A percentile compares a stretch with the other conserved stretches of the same genome.
These are phyloP conservation scores for Aegilops tauschii DNA, from an alignment of 176 grass and related monocot genomes.

Conservation along the genomic window DNA sequence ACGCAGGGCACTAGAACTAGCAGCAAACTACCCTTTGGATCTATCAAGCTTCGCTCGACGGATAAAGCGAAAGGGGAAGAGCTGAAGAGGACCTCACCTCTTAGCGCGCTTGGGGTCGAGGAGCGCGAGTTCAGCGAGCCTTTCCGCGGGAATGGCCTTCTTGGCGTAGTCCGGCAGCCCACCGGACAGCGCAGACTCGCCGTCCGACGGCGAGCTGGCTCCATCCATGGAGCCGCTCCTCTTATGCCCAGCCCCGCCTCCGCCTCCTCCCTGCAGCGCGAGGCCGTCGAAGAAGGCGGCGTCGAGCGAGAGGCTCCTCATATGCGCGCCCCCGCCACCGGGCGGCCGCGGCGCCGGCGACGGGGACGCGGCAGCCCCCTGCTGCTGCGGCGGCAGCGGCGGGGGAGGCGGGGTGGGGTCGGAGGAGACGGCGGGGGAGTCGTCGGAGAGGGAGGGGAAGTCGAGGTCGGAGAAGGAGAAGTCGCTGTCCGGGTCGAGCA, in stretches of 20 bases:
- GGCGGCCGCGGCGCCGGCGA: constrained; percentile 31
- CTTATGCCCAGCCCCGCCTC: constrained; percentile 49
- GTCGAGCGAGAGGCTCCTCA: constrained; percentile 85
- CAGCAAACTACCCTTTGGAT: neutral
- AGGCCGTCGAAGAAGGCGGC: constrained; percentile 87
- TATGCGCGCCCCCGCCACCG: constrained; percentile 28
- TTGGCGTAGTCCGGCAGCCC: constrained; percentile 70
- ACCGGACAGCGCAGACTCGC: constrained; percentile 50
- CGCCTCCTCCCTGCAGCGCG: constrained; percentile 47
- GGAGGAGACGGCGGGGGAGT: constrained; percentile 52
- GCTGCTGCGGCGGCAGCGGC: neutral
- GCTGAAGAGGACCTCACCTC: constrained; percentile 40
- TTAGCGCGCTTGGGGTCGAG: constrained; percentile 94
- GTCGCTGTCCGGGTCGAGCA: constrained; percentile 72
- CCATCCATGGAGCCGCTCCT: constrained; percentile 90
- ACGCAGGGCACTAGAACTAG: neutral
- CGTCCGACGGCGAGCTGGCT: constrained; percentile 61
- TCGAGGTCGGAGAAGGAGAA: constrained; percentile 92
- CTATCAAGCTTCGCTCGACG: neutral
- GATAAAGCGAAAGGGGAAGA: neutral
- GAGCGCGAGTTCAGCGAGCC: constrained; percentile 74
- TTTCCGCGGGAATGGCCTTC: constrained; percentile 80
- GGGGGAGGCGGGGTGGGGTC: constrained; percentile 35
- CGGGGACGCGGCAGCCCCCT: neutral
- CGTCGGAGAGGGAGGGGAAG: constrained; percentile 92